Evolutionary conservation across 2,329 filamentous ascomycete genomes (phyloP), one percentile per base, ranked within the genome.

Genomic region (Claviceps sp.): DNA sequence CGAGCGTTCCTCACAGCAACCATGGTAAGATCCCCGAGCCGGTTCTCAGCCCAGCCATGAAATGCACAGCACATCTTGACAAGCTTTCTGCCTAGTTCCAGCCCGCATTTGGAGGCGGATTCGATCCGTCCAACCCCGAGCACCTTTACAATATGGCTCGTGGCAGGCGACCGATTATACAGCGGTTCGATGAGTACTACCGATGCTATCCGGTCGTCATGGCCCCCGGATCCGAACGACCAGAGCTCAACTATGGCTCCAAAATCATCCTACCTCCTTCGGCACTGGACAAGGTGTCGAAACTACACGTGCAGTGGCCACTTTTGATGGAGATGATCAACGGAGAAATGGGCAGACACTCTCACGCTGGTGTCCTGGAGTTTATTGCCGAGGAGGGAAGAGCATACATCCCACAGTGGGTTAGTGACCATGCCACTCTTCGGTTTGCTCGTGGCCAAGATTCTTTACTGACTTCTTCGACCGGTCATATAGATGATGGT

Each of bases 231-330:
- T 81, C 88, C 39, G 90, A 96, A 62, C 80, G 93, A 58, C 85
- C 87, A 50, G 85, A 90, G 59, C 83, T 95, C 55, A 97, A 97
- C 74, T 90, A 93, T 65, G 93, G 93, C 59, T 94, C 91, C 69
- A 98, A 98, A 74, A 91, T 98, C 61, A 88, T 98, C 65, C 82
- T 98, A 56, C 93, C 93, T n/a, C 86, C 93, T 0, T 95, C 89
- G 38, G 91, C 93, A 5, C 79, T 98, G 51, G 91, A 98, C 73
- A 98, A 96, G 70, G 86, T 98, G 59, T 96, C 93, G 16, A 81
- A 90, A 63, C 74, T 98, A 16, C 91, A 97, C 68, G 95, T 98
- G 56, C 90, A 94, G 65, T 98, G 95, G 74, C 93, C 93, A 7
- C 87, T 98, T 75, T 79, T 97, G 58, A 95, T 98, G 73, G 91